Base-by-base conservation (phyloP, 75 land plant genomes). In the Picea glauca region DNA sequence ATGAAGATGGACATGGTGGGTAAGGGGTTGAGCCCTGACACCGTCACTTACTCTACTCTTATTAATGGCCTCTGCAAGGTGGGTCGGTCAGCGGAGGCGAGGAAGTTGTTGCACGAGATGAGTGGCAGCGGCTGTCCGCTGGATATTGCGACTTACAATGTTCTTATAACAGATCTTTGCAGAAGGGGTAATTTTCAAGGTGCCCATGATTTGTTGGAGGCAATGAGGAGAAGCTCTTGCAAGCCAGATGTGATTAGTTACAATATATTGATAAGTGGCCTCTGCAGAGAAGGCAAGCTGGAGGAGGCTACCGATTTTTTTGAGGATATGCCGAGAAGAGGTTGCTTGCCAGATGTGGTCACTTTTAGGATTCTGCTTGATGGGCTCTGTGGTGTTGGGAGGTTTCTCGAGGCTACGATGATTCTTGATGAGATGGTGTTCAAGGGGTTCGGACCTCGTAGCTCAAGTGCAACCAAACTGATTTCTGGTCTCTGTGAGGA, bases 11-110 rank as follows among this genome's bases (percentile, higher is more conserved):
- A 77, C 35, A 77, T 77, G 78, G 13, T 13, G 18, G 8, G 43
- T 33, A 21, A 62, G 7, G 43, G 38, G 18, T 4, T 77, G 38
- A 72, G n/a, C 1, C 73, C 73, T 12, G 78, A 66, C 20, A 77
- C 31, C 32, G 78, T 85, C 18, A 85, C 82, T 35, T 87, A 79
- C 74, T 81, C 82, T 30, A 85, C 72, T 30, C 61, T 85, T 38
- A 83, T 83, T 33, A 79, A 76, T 33, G 82, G 76, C 17, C 74
- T 81, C 58, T 76, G 68, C 17, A 60, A 64, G 50, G 83, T 23
- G 1, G 80, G 74, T 35, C 40, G 79, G 31, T 46, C 31, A 7
- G 59, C 32, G 35, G 75, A 78, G 57, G 80, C 68, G 23, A 20
- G 50, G 13, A 58, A 79, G 46, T 12, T 77, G 66, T 67, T 79